phyloP scores from a whole-genome alignment of 1,284 basidiomycete genomes.

The Tausonia pullulans region DNA sequence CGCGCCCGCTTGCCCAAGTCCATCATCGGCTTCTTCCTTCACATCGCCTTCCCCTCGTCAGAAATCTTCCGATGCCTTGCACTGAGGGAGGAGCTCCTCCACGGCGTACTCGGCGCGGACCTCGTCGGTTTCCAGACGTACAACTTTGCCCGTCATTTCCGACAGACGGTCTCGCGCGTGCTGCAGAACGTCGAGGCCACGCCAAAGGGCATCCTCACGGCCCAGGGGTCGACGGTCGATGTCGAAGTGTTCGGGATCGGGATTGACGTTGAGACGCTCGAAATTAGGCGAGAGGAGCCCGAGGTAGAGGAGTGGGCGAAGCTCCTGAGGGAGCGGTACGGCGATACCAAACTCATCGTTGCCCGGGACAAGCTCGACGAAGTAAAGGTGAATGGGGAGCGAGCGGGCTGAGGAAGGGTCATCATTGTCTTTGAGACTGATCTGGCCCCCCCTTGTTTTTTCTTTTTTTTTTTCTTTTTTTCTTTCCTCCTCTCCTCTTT shows the following conservation, averaged over 20 bases:
- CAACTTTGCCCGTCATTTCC: constrained; percentile 33
- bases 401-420: no score
- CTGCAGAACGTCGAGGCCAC: constrained; percentile 60
- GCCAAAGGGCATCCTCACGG: constrained; percentile 57
- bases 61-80: constrained; percentile 73
- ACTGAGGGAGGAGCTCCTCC: constrained; percentile 42
- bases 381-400: constrained; percentile 45
- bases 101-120: constrained; percentile 62
- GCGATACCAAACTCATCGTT: constrained; percentile 72
- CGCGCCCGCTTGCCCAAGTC: constrained; percentile 50
- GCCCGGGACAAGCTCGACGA: constrained; percentile 80
- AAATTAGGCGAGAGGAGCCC: constrained; percentile 58
- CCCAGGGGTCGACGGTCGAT: constrained; percentile 49
- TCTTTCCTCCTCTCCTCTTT: neutral
- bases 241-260: constrained; percentile 83
- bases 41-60: constrained; percentile 75
- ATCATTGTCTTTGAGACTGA: no score
- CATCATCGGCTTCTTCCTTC: constrained; percentile 77
- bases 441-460: neutral
- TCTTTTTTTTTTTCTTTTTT: neutral
- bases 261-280: constrained; percentile 63
- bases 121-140: constrained; percentile 75
- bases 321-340: constrained; percentile 62
- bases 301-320: constrained; percentile 74
- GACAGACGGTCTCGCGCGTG: constrained; percentile 69